A percentile compares a stretch with the other conserved stretches of the same genome.
These are phyloP conservation scores for Aquilaria agallochum DNA, from an alignment of 441 rosid genomes.

Conservation along the genomic window DNA sequence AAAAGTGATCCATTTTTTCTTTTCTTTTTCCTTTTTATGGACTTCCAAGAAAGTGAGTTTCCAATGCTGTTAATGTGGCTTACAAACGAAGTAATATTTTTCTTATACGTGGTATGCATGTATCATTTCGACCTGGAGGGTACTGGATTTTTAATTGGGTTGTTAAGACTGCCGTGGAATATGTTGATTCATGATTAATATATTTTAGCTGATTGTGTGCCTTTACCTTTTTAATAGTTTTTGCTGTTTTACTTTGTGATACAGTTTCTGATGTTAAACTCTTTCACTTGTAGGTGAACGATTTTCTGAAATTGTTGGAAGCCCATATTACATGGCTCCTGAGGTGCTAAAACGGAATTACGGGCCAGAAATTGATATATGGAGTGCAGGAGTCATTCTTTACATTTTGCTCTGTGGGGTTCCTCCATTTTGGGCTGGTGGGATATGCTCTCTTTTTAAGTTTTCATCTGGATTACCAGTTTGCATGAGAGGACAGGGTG, in stretches of 20 bases:
- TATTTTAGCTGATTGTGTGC: neutral
- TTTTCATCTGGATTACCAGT: too few relatives aligned
- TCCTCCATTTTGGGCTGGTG: constrained; percentile 99
- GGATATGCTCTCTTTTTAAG: neutral
- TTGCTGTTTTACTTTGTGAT: neutral
- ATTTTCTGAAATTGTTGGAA: constrained; percentile 97
- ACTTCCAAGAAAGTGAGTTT: too few relatives aligned
- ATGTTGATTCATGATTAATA: too few relatives aligned
- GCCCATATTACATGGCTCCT: constrained; percentile 99
- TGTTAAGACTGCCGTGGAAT: too few relatives aligned
- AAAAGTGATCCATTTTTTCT: too few relatives aligned
- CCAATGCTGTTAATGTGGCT: too few relatives aligned
- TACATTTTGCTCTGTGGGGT: constrained; percentile 92
- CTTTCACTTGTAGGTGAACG: constrained; percentile 60
- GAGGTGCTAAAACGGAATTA: constrained; percentile 95
- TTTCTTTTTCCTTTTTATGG: too few relatives aligned
- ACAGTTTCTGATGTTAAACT: constrained; percentile 13
- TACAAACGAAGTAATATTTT: too few relatives aligned
- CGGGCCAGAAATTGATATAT: constrained; percentile 98
- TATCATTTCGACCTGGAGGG: too few relatives aligned
- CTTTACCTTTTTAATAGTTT: neutral
- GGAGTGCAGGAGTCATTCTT: constrained; percentile 99
- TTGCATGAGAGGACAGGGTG: too few relatives aligned
- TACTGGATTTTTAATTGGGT: too few relatives aligned
- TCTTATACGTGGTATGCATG: too few relatives aligned